Conservation (phyloP, 768 basidiomycete species). For the Myochromella boudieri region DNA sequence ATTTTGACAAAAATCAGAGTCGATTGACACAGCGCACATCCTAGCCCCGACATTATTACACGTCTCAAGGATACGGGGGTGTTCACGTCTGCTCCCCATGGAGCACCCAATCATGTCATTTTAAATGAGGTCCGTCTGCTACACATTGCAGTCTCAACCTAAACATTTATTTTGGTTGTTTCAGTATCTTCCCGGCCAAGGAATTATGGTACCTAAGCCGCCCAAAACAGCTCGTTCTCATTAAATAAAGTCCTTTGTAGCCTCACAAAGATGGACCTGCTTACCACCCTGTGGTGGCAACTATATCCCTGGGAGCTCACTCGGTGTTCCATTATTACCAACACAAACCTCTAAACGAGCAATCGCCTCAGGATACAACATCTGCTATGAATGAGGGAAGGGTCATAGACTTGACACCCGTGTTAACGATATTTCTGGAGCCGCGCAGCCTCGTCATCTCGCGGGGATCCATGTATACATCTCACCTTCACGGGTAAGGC, state of each 20-base stretch:
- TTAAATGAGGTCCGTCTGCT: conserved; percentile 68
- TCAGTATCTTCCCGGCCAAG: conserved; percentile 86
- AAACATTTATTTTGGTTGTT: conserved; percentile 4
- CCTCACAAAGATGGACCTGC: conserved; percentile 92
- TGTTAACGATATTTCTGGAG: conserved; percentile 77
- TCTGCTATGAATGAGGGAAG: conserved; percentile 40
- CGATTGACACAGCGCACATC: conserved; percentile 4
- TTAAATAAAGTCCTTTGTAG: conserved; percentile 35
- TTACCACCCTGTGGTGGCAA: conserved; percentile 86
- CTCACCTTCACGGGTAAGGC: conserved; percentile 71
- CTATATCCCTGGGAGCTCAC: conserved; percentile 86
- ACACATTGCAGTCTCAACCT: not conserved
- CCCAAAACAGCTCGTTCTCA: not conserved
- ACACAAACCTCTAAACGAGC: conserved; percentile 39
- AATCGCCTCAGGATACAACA: conserved; percentile 15
- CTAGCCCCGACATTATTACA: conserved; percentile 76
- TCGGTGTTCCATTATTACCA: conserved; percentile 81
- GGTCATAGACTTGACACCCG: conserved; percentile 61
- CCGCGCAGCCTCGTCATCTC: conserved; percentile 86
- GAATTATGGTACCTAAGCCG: conserved; percentile 72
- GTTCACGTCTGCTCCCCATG: conserved; percentile 64
- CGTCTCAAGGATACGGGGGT: conserved; percentile 65
- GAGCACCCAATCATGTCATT: conserved; percentile 83
- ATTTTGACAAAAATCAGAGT: not conserved
- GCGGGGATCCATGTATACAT: conserved; percentile 61